Conservation (phyloP, 495 filamentous ascomycete genomes). For the Penicillium flavigenum region DNA sequence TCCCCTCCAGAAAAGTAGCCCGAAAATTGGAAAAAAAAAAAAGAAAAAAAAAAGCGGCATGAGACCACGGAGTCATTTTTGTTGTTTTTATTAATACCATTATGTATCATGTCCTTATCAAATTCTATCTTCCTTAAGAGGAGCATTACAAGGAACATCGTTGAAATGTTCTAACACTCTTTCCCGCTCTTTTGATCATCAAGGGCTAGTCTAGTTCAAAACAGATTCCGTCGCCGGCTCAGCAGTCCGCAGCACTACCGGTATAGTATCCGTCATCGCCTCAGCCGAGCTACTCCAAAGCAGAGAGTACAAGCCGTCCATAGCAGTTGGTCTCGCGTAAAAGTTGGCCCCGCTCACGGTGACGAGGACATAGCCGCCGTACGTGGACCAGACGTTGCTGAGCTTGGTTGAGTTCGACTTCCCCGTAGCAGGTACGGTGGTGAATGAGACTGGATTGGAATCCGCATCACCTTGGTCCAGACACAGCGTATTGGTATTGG, state of each 20-base stretch:
- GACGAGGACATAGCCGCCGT: conserved; percentile 20
- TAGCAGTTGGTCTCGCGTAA: conserved; percentile 13
- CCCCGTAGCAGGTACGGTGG: not conserved
- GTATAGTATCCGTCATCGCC: conserved; percentile 4
- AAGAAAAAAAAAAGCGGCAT: too few species aligned
- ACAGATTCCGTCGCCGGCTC: conserved; percentile 20
- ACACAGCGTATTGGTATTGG: conserved; percentile 9
- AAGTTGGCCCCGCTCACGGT: conserved; percentile 17
- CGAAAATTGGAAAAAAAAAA: too few species aligned
- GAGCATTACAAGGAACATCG: too few species aligned
- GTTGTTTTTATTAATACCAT: too few species aligned
- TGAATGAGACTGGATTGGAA: conserved; percentile 13
- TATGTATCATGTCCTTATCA: too few species aligned
- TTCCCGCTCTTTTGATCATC: too few species aligned
- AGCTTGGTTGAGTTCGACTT: not conserved
- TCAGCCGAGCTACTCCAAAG: conserved; percentile 18
- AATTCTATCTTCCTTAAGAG: too few species aligned
- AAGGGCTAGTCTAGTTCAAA: conserved; percentile 8
- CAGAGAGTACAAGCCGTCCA: conserved; percentile 13
- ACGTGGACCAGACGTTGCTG: conserved; percentile 19
- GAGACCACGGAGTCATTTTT: too few species aligned
- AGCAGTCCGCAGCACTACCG: conserved; percentile 19
- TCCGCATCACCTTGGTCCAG: conserved; percentile 2
- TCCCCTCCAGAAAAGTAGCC: too few species aligned
- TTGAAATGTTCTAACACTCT: too few species aligned